A percentile compares a stretch with the other conserved stretches of the same genome.
These are phyloP conservation scores for Schoenoplectus triqueter DNA, from an alignment of 202 grass and related monocot genomes.

Conservation along the genomic window DNA sequence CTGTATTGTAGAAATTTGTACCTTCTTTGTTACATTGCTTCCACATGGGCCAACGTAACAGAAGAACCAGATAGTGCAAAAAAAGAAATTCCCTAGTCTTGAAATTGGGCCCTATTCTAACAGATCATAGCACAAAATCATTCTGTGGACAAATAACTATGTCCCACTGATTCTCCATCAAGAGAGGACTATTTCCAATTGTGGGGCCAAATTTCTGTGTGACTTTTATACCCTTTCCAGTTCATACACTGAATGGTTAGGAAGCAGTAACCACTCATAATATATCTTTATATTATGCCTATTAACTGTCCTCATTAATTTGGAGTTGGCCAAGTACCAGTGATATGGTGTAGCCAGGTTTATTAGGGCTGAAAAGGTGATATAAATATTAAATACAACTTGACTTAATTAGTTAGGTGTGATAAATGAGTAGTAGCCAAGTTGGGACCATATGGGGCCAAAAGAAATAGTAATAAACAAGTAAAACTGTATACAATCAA, in stretches of 20 bases:
- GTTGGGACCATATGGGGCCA: constrained; percentile 20
- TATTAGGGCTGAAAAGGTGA: not conserved
- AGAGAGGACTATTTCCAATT: not conserved
- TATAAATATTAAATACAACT: not conserved
- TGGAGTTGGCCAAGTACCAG: not conserved
- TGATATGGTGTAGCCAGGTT: not conserved
- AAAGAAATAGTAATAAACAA: constrained; percentile 9
- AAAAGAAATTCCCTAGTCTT: not conserved
- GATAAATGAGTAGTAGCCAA: too few relatives aligned
- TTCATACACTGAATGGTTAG: constrained; percentile 29
- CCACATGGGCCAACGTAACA: not conserved
- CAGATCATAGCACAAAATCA: constrained; percentile 3
- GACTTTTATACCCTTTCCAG: constrained; percentile 25
- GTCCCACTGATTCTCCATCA: not conserved
- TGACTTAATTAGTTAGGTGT: not conserved
- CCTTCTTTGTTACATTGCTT: not conserved
- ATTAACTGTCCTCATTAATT: not conserved
- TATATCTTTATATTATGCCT: constrained; percentile 6
- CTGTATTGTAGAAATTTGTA: not conserved
- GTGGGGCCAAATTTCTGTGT: not conserved
- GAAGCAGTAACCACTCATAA: not conserved
- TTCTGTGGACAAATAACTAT: constrained; percentile 17
- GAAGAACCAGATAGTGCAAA: constrained; percentile 2
- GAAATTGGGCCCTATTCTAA: constrained; percentile 29
- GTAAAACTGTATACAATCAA: not conserved